Evolutionary conservation across 768 basidiomycete species (phyloP), one percentile per base, ranked within the genome.

Genomic region (Russula dissimulans): DNA sequence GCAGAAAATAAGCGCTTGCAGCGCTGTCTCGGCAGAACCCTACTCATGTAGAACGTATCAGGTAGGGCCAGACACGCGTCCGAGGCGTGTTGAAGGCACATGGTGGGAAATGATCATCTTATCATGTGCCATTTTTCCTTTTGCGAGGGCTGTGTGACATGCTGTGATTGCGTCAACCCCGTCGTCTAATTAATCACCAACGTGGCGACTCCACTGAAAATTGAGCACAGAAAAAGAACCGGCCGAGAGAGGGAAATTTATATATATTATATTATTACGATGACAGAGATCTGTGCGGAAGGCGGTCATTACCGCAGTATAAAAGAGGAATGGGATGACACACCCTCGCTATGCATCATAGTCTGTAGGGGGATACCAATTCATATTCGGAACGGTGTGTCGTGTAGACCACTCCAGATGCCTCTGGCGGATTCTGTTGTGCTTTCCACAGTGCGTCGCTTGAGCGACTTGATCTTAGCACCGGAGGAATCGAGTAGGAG

Each of bases 361-460:
- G 5, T 14, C 31, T 47, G 45, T 54, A 36, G 39, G 32, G 32
- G 10, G 34, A 45, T 18, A 31, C 45, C 36, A 29, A 60, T 41
- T 71, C 65, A 79, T 69, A 83, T 77, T 60, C 74, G 75, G 75
- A 78, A 81, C 17, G 87, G 85, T 57, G 85, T 81, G 67, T 84
- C 81, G 67, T 95, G 92, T 63, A 94, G 73, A 18, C 91, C 90
- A 69, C 86, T 89, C 91, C 91, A 94, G 64, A 94, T 89, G 55
- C 92, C 92, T 70, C 92, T 84, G 10, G 89, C 78, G 17, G 89
- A 80, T 74, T 90, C 88, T 52, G 86, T 84, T 32, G 80, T 82
- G 68, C 87, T 90, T 76, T 89, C 84, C 32, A 95, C 86, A 17
- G 80, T 77, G 60, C 82, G 73, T 49, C 76, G 81, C 70, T 92